phyloP scores from a whole-genome alignment of 139 green algal genomes.

The Nannochloris sp. region DNA sequence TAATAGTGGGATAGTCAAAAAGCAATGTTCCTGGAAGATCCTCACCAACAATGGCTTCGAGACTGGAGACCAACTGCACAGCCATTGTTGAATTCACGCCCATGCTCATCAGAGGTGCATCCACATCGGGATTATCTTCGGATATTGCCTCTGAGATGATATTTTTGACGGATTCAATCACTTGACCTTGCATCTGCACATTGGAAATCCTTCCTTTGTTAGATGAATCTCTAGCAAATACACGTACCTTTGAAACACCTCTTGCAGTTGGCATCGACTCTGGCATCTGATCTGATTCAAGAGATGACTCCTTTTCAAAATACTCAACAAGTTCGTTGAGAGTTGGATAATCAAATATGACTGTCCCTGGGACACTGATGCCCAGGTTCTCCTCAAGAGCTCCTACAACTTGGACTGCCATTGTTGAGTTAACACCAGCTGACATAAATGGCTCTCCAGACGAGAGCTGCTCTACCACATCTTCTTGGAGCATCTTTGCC shows the following conservation, averaged over 20 bases:
- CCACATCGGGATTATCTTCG: not conserved
- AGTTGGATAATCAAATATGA: conserved; percentile 53
- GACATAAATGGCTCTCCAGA: conserved; percentile 40
- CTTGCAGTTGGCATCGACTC: not conserved
- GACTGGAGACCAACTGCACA: conserved; percentile 33
- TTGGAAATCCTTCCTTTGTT: not conserved
- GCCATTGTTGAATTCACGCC: conserved; percentile 36
- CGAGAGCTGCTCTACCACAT: not conserved
- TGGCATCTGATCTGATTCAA: not conserved
- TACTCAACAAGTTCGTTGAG: conserved; percentile 14
- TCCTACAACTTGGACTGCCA: conserved; percentile 20
- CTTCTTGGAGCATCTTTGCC: not conserved
- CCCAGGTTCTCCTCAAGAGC: conserved; percentile 18
- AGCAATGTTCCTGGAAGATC: conserved; percentile 36
- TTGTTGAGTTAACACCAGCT: conserved; percentile 45
- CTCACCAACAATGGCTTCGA: conserved; percentile 26
- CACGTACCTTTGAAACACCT: not conserved
- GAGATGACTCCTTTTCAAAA: not conserved
- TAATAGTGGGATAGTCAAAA: conserved; percentile 41
- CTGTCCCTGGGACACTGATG: conserved; percentile 44
- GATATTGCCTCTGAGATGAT: not conserved
- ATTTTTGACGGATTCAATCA: not conserved
- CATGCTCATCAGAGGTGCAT: conserved; percentile 18
- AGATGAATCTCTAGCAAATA: not conserved
- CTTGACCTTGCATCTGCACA: not conserved